Percentiles rank a stretch among this genome's conserved stretches.
These are phyloP conservation scores for Trypanosoma brucei DNA, from an alignment of 208 protist genomes.

Conservation along the genomic window DNA sequence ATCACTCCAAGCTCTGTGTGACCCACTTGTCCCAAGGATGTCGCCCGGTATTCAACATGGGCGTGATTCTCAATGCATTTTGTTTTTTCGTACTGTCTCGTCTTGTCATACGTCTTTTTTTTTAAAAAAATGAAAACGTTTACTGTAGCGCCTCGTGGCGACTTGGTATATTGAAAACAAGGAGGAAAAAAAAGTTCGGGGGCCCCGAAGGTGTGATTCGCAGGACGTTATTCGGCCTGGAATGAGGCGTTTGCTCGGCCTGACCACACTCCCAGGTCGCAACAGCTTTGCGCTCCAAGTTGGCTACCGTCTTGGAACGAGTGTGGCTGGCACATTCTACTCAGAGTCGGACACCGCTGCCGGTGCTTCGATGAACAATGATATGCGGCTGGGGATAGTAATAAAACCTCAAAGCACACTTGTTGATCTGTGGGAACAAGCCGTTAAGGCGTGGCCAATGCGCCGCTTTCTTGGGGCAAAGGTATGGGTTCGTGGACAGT, in stretches of 20 bases:
- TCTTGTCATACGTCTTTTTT: no score
- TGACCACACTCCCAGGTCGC: not conserved
- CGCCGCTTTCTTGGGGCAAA: conserved; percentile 85
- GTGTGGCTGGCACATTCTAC: conserved; percentile 75
- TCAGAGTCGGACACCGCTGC: conserved; percentile 67
- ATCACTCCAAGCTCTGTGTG: no score
- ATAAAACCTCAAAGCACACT: conserved; percentile 88
- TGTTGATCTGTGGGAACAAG: conserved; percentile 84
- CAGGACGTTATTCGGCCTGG: not conserved
- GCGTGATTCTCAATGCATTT: no score
- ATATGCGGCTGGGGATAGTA: conserved; percentile 69
- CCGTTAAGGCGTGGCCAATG: conserved; percentile 68
- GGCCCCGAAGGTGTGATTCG: no score
- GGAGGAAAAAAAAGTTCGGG: no score
- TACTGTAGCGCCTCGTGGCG: no score
- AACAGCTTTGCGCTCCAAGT: conserved; percentile 13
- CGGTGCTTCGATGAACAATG: conserved; percentile 59
- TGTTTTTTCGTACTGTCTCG: no score
- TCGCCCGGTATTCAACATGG: no score
- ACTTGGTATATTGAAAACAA: no score
- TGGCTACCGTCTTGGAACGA: conserved; percentile 52
- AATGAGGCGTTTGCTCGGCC: not conserved
- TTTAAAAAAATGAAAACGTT: no score
- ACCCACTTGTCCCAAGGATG: no score
- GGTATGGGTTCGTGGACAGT: conserved; percentile 83